phyloP scores from a whole-genome alignment of 306 rosid genomes.

The Malus orientalis region DNA sequence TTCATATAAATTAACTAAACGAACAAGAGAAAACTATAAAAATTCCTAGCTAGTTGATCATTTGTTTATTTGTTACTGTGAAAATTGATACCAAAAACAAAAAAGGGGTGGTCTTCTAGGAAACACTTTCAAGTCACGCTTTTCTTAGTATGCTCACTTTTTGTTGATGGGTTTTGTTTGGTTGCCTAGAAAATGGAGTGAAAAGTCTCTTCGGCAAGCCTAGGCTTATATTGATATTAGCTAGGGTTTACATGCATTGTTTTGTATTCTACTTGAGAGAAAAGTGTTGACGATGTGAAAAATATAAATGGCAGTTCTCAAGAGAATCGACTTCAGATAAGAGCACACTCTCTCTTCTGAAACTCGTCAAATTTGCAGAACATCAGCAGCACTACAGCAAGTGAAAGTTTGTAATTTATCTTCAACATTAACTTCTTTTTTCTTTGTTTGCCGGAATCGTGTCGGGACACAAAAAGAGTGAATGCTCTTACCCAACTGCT shows the following conservation, averaged over 20 bases:
- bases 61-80: slow-evolving; percentile 19
- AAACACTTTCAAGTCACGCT: slow-evolving; percentile 10
- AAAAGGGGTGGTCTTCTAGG: slow-evolving; percentile 1
- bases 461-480: neutral
- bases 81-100: slow-evolving; percentile 6
- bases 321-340: slow-evolving; percentile 23
- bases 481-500: neutral
- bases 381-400: too few relatives aligned
- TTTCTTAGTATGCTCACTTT: neutral
- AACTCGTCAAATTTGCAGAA: too few relatives aligned
- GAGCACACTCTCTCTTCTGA: neutral
- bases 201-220: neutral
- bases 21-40: neutral
- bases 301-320: slow-evolving; percentile 30
- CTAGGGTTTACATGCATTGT: neutral
- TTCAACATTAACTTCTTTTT: too few relatives aligned
- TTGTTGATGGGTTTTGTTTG: slow-evolving; percentile 4
- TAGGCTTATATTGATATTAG: neutral
- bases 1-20: neutral
- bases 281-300: slow-evolving; percentile 26
- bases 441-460: too few relatives aligned
- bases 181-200: neutral
- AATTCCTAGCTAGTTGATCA: neutral
- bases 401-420: too few relatives aligned
- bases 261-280: neutral